A percentile compares a stretch with the other conserved stretches of the same genome.
phyloP scores from a whole-genome alignment of 2,329 filamentous ascomycete species.

The Colletotrichum destructivum region DNA sequence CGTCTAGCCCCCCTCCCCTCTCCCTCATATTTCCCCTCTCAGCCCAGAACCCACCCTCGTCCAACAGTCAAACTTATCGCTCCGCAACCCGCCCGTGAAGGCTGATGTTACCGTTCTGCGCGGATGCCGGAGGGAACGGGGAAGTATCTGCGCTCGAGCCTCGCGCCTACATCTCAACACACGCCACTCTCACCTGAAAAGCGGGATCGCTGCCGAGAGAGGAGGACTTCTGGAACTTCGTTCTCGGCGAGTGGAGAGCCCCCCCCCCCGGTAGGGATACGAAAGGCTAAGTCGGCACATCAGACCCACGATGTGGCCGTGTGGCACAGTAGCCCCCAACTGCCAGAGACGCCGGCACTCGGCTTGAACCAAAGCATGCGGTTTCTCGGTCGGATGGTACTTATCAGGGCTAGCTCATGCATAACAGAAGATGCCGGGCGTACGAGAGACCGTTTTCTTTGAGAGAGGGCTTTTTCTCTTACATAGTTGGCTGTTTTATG shows the following conservation, averaged over 20 bases:
- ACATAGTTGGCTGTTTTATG: background rate
- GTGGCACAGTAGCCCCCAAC: background rate
- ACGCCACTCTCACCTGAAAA: conserved; percentile 29
- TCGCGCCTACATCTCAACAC: no score
- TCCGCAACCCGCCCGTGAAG: conserved; percentile 14
- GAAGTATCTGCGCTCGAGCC: conserved; percentile 8
- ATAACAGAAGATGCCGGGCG: background rate
- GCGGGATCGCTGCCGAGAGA: conserved; percentile 3
- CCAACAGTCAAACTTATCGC: conserved; percentile 8
- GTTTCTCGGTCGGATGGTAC: background rate
- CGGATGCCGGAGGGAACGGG: conserved; percentile 7
- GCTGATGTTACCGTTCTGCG: background rate
- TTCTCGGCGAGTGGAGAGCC: background rate
- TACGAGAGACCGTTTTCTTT: background rate
- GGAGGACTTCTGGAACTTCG: conserved; percentile 23
- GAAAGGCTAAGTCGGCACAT: conserved; percentile 15
- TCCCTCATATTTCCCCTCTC: no score
- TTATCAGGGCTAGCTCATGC: background rate
- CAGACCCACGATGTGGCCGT: conserved; percentile 14
- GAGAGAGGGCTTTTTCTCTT: background rate
- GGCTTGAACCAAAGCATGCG: background rate
- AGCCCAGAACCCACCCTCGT: no score
- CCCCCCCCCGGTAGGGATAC: background rate
- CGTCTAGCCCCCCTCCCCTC: no score
- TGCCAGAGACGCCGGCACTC: background rate